These are phyloP conservation scores for Elongisporangium anandrum DNA, from an alignment of 352 stramenopile species.

Conservation along the genomic window DNA sequence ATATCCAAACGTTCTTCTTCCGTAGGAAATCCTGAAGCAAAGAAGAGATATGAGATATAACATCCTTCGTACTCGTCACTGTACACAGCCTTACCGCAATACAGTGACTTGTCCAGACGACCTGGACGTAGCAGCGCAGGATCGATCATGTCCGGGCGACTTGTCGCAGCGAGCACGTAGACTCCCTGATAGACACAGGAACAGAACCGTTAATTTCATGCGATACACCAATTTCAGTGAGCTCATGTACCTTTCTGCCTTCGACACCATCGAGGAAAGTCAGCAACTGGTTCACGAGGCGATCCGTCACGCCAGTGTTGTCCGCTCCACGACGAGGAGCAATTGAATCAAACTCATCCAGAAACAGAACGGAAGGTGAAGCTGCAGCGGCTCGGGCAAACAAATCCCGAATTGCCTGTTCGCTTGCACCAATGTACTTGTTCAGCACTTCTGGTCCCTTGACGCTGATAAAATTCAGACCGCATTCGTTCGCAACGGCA, in stretches of 20 bases:
- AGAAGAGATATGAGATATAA: background rate
- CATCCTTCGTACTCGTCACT: background rate
- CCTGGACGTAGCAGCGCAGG: slow-evolving; percentile 92
- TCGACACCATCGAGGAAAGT: slow-evolving; percentile 98
- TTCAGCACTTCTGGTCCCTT: slow-evolving; percentile 88
- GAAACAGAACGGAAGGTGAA: slow-evolving; percentile 75
- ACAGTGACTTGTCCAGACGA: slow-evolving; percentile 93
- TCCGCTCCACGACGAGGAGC: slow-evolving; percentile 91
- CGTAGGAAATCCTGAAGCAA: slow-evolving; percentile 75
- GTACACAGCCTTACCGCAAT: slow-evolving; percentile 49
- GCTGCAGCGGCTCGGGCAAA: slow-evolving; percentile 75
- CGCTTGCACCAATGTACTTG: slow-evolving; percentile 90
- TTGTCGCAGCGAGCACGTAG: slow-evolving; percentile 96
- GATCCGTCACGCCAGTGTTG: slow-evolving; percentile 94
- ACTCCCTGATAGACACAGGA: slow-evolving; percentile 50
- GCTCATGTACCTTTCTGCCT: slow-evolving; percentile 52
- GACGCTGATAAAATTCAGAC: slow-evolving; percentile 89
- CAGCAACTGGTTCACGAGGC: slow-evolving; percentile 97
- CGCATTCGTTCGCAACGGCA: slow-evolving; percentile 82
- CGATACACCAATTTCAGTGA: background rate
- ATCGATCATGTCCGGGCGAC: slow-evolving; percentile 96
- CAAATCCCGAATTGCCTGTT: slow-evolving; percentile 86
- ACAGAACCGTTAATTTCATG: background rate
- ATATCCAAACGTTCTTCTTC: slow-evolving; percentile 78
- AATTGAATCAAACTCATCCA: slow-evolving; percentile 95